A percentile compares a stretch with the other conserved stretches of the same genome.
Evolutionary conservation across 441 rosid genomes (phyloP).

Genomic region (Pelargonium myrrhifolium): DNA sequence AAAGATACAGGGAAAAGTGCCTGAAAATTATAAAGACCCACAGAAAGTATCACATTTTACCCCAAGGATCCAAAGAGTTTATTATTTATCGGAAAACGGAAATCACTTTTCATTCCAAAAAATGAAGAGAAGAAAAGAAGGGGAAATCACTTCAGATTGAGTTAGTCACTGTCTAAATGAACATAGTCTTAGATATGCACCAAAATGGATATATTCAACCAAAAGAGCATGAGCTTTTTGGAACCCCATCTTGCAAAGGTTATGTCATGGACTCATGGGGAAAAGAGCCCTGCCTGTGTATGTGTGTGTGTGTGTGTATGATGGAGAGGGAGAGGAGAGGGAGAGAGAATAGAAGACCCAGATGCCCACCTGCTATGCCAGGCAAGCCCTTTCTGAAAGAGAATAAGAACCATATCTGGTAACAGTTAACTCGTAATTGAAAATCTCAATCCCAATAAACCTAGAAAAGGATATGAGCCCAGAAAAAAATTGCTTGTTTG

Average conservation of each 20-base stretch:
- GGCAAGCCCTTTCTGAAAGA: neutral
- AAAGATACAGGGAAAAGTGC: conserved; percentile 65
- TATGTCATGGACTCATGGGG: too few relatives aligned
- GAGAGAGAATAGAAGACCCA: too few relatives aligned
- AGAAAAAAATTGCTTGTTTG: too few relatives aligned
- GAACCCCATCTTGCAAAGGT: neutral
- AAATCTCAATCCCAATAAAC: neutral
- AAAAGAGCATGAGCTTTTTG: neutral
- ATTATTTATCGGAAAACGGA: neutral
- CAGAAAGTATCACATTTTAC: neutral
- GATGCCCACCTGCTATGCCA: too few relatives aligned
- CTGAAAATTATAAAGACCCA: conserved; percentile 28
- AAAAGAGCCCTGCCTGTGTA: too few relatives aligned
- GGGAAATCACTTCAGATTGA: neutral
- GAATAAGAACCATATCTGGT: neutral
- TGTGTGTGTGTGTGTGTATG: too few relatives aligned
- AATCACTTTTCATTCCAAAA: neutral
- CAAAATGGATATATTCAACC: neutral
- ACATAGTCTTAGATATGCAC: neutral
- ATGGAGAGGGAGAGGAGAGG: too few relatives aligned
- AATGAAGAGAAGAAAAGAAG: neutral
- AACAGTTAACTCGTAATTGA: neutral
- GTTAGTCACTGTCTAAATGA: neutral
- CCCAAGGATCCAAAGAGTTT: neutral
- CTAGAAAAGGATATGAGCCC: too few relatives aligned